Conservation (phyloP, 257 asterid genomes). For the Solanum sejunctum region DNA sequence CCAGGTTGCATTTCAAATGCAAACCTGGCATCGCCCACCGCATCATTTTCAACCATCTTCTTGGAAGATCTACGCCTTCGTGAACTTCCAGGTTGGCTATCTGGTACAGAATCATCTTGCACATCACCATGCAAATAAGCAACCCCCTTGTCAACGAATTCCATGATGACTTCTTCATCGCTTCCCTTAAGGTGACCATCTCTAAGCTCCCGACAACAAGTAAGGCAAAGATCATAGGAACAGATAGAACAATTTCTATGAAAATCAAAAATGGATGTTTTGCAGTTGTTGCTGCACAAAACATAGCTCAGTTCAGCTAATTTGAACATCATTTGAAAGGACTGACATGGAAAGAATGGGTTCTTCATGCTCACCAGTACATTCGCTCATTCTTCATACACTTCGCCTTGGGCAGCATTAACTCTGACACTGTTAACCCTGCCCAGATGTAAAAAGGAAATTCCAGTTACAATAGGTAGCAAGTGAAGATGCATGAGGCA, state of each 20-base stretch:
- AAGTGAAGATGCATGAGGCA: neutral
- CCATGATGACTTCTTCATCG: slow-evolving; percentile 12
- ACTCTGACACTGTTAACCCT: slow-evolving; percentile 46
- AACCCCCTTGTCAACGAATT: slow-evolving; percentile 11
- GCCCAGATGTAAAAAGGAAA: slow-evolving; percentile 11
- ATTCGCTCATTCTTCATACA: slow-evolving; percentile 34
- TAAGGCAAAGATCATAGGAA: slow-evolving; percentile 70
- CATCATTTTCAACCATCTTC: neutral
- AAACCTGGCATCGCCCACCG: neutral
- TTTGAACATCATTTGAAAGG: neutral
- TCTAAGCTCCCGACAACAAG: slow-evolving; percentile 75
- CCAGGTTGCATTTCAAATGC: neutral
- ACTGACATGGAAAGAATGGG: neutral
- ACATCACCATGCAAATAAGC: slow-evolving; percentile 38
- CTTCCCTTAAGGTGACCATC: slow-evolving; percentile 41
- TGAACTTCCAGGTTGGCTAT: neutral
- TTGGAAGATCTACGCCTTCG: neutral
- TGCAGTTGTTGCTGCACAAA: slow-evolving; percentile 68
- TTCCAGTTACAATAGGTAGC: neutral
- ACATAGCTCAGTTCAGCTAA: neutral
- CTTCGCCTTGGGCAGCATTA: slow-evolving; percentile 15
- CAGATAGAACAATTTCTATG: slow-evolving; percentile 71
- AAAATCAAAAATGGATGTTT: slow-evolving; percentile 59
- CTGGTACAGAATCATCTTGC: neutral
- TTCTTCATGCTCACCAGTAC: slow-evolving; percentile 44